Percentiles rank a stretch among this genome's conserved stretches.
phyloP scores from a whole-genome alignment of 2,329 filamentous ascomycete genomes.

The Zymoseptoria tritici region DNA sequence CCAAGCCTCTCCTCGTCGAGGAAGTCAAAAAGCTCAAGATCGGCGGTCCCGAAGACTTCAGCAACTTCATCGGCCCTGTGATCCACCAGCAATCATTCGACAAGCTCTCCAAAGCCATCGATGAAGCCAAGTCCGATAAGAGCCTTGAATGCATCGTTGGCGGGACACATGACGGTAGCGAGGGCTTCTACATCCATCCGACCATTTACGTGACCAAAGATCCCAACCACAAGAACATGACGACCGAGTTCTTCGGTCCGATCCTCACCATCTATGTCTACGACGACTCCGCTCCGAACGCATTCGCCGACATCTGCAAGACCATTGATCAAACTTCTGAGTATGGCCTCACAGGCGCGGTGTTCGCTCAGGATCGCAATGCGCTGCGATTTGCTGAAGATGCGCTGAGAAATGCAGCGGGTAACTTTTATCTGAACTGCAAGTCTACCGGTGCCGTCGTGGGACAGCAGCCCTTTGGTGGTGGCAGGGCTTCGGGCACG shows the following conservation, averaged over 20 bases:
- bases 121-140: slow-evolving; percentile 67
- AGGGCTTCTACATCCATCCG: slow-evolving; percentile 77
- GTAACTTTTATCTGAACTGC: slow-evolving; percentile 83
- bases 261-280: slow-evolving; percentile 70
- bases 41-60: slow-evolving; percentile 61
- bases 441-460: slow-evolving; percentile 54
- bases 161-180: slow-evolving; percentile 67
- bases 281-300: slow-evolving; percentile 52
- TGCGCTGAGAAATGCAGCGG: slow-evolving; percentile 62
- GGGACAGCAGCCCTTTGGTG: slow-evolving; percentile 39
- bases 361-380: slow-evolving; percentile 64
- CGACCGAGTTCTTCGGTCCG: slow-evolving; percentile 75
- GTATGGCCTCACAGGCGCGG: slow-evolving; percentile 69
- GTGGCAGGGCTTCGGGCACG: slow-evolving; percentile 49
- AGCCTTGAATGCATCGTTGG: slow-evolving; percentile 67
- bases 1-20: slow-evolving; percentile 58
- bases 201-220: slow-evolving; percentile 72
- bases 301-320: slow-evolving; percentile 54
- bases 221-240: slow-evolving; percentile 65
- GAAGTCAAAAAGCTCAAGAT: slow-evolving; percentile 65
- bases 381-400: slow-evolving; percentile 63
- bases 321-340: slow-evolving; percentile 64
- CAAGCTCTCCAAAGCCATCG: slow-evolving; percentile 69
- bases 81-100: slow-evolving; percentile 78
- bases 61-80: slow-evolving; percentile 79